Percentiles rank a stretch among this genome's conserved stretches.
Evolutionary conservation across 2,329 filamentous ascomycete species (phyloP).

Genomic region (Aureobasidium zeae): DNA sequence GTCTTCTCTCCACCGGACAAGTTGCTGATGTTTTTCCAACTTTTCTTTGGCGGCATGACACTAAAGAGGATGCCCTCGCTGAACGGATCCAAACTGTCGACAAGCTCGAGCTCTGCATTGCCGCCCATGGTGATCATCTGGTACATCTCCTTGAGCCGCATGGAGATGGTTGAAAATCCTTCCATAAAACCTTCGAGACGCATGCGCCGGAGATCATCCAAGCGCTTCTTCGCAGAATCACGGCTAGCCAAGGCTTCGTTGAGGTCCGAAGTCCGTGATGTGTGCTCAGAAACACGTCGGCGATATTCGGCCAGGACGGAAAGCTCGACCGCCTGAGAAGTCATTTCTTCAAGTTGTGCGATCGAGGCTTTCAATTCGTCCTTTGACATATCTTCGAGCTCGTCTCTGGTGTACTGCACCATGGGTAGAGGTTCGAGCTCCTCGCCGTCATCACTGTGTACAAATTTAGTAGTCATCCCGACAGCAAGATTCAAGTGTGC

Average conservation of each 20-base stretch:
- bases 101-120: conserved; percentile 92
- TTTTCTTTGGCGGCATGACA: conserved; percentile 99
- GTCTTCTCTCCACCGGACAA: conserved; percentile 96
- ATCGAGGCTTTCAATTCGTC: conserved; percentile 55
- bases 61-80: conserved; percentile 93
- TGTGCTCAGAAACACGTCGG: conserved; percentile 73
- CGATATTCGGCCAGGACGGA: conserved; percentile 83
- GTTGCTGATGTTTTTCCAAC: conserved; percentile 98
- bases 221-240: conserved; percentile 81
- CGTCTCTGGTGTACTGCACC: conserved; percentile 68
- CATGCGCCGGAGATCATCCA: conserved; percentile 81
- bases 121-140: conserved; percentile 99
- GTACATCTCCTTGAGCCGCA: conserved; percentile 98
- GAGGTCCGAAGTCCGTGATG: conserved; percentile 72
- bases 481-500: neutral
- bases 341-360: conserved; percentile 60
- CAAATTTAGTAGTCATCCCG: neutral
- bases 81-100: conserved; percentile 93
- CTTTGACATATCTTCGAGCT: conserved; percentile 55
- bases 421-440: conserved; percentile 51
- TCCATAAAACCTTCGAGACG: conserved; percentile 97
- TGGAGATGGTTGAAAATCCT: conserved; percentile 86
- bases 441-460: conserved; percentile 46
- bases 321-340: conserved; percentile 80
- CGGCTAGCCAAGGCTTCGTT: conserved; percentile 66